A percentile compares a stretch with the other conserved stretches of the same genome.
These are phyloP conservation scores for Phoenix roebelenii DNA, from an alignment of 176 grass and related monocot genomes.

Conservation along the genomic window DNA sequence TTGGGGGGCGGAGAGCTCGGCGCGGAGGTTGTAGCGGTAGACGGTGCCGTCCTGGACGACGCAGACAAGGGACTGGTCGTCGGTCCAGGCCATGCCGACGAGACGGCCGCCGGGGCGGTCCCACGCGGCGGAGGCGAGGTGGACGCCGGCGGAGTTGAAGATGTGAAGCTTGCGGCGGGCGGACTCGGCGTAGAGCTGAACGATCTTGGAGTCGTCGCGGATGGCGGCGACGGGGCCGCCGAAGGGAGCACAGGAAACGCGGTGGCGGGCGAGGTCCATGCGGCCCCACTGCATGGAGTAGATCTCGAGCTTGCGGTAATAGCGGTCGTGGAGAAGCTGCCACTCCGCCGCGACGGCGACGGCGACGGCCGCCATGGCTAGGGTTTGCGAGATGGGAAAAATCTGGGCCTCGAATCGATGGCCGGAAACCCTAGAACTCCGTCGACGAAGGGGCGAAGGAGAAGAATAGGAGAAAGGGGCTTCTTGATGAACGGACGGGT, in stretches of 20 bases:
- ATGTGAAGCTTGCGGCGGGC: conserved; percentile 86
- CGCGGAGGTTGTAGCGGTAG: conserved; percentile 55
- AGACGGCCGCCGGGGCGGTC: conserved; percentile 62
- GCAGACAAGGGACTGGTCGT: conserved; percentile 59
- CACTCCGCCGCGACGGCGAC: conserved; percentile 93
- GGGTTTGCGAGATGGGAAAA: background rate
- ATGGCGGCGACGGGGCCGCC: conserved; percentile 90
- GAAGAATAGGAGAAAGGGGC: too few species aligned
- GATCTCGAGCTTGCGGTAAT: conserved; percentile 61
- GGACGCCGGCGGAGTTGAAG: conserved; percentile 56
- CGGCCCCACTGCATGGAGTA: conserved; percentile 55
- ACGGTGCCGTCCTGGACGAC: conserved; percentile 78
- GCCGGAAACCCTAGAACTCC: conserved; percentile 1
- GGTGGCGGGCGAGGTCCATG: conserved; percentile 80
- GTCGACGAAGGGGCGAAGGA: too few species aligned
- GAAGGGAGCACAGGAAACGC: conserved; percentile 59
- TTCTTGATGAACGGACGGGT: too few species aligned
- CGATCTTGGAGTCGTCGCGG: conserved; percentile 96
- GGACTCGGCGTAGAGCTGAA: conserved; percentile 83
- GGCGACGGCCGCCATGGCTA: conserved; percentile 55
- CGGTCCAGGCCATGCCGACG: conserved; percentile 76
- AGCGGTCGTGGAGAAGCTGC: conserved; percentile 81
- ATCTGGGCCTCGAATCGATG: background rate
- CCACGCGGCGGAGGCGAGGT: conserved; percentile 66
- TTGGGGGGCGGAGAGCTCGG: conserved; percentile 36